phyloP scores from a whole-genome alignment of 176 grass and related monocot genomes.

The Cenchrus purpureus region DNA sequence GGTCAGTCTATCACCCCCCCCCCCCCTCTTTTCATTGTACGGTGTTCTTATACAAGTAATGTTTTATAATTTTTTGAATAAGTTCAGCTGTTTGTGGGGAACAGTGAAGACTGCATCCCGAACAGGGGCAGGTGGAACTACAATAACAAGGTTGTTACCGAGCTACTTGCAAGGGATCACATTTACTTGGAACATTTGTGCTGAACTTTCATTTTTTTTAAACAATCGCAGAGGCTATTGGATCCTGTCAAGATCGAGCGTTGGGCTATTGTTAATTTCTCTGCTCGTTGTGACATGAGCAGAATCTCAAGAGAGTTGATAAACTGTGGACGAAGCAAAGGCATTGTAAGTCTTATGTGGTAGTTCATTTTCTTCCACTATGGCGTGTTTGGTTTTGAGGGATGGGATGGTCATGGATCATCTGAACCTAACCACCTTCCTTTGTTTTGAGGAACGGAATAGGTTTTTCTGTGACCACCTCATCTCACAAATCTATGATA shows the following conservation, averaged over 20 bases:
- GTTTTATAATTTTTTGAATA: conserved; percentile 40
- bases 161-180: conserved; percentile 5
- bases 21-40: neutral
- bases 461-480: neutral
- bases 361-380: neutral
- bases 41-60: conserved; percentile 11
- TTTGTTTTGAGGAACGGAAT: neutral
- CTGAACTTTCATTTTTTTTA: neutral
- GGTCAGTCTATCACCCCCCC: conserved; percentile 36
- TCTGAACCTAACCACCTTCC: neutral
- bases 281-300: conserved; percentile 86
- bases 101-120: conserved; percentile 64
- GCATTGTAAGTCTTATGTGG: conserved; percentile 71
- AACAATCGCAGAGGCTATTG: conserved; percentile 56
- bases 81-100: conserved; percentile 75
- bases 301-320: conserved; percentile 80
- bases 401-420: neutral
- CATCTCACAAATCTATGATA: neutral
- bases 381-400: neutral
- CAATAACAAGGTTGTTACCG: conserved; percentile 74
- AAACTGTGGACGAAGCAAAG: conserved; percentile 86
- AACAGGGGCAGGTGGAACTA: conserved; percentile 83
- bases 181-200: conserved; percentile 29
- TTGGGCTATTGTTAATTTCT: conserved; percentile 97
- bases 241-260: conserved; percentile 65